A percentile compares a stretch with the other conserved stretches of the same genome.
phyloP scores from a whole-genome alignment of 2,329 filamentous ascomycete genomes.

The Thermothelomyces thermophilus region DNA sequence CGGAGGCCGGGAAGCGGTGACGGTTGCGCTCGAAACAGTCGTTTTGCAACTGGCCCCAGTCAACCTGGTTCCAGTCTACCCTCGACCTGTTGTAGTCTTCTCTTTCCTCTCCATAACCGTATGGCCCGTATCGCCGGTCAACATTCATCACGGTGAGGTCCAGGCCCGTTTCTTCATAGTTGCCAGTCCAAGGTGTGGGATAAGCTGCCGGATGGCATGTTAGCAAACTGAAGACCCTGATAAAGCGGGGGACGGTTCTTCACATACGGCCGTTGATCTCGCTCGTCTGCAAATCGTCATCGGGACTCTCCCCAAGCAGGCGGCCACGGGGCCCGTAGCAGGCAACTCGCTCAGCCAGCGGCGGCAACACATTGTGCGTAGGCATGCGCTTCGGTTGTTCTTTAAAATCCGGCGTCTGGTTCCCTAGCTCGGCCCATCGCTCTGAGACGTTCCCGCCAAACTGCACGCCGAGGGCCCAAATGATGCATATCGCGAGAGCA shows the following conservation, averaged over 20 bases:
- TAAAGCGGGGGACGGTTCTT: not conserved
- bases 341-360: slow-evolving; percentile 20
- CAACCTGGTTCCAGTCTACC: slow-evolving; percentile 29
- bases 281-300: slow-evolving; percentile 25
- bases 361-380: slow-evolving; percentile 20
- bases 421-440: slow-evolving; percentile 12
- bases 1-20: slow-evolving; percentile 39
- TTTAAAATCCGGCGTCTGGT: slow-evolving; percentile 7
- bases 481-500: slow-evolving; percentile 11
- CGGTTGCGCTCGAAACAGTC: slow-evolving; percentile 42
- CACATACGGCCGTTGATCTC: slow-evolving; percentile 23
- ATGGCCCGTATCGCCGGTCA: slow-evolving; percentile 27
- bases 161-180: slow-evolving; percentile 28
- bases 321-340: slow-evolving; percentile 27
- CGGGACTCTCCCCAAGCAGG: slow-evolving; percentile 24
- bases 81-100: slow-evolving; percentile 23
- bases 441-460: slow-evolving; percentile 13
- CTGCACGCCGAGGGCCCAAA: slow-evolving; percentile 16
- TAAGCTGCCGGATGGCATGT: slow-evolving; percentile 23
- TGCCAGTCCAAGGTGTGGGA: slow-evolving; percentile 29
- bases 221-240: not conserved
- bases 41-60: slow-evolving; percentile 33
- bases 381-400: slow-evolving; percentile 21
- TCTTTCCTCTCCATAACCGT: slow-evolving; percentile 28
- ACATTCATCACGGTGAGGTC: slow-evolving; percentile 29